These are phyloP conservation scores for Fusarium sp. DNA, from an alignment of 2,329 filamentous ascomycete genomes.

Conservation along the genomic window DNA sequence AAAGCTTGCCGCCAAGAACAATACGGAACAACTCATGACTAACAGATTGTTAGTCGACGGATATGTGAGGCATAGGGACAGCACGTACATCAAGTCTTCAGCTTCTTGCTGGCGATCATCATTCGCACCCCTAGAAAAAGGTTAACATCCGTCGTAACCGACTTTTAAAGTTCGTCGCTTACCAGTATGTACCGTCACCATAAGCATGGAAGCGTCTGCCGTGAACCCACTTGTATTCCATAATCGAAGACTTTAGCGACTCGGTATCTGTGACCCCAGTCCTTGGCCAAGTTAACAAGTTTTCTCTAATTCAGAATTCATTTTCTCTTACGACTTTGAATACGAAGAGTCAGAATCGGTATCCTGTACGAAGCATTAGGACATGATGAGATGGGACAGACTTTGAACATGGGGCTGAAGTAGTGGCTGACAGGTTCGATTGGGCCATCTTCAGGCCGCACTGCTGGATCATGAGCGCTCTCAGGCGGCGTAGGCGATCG, in stretches of 20 bases:
- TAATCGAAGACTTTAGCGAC: slow-evolving; percentile 20
- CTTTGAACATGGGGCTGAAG: background rate
- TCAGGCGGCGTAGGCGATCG: background rate
- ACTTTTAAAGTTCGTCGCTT: rapidly evolving
- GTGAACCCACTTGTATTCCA: slow-evolving; percentile 33
- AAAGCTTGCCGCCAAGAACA: slow-evolving; percentile 22
- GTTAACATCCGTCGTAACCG: background rate
- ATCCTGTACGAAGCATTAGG: slow-evolving; percentile 17
- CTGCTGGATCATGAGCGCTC: background rate
- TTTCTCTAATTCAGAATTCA: background rate
- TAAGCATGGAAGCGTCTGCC: slow-evolving; percentile 26
- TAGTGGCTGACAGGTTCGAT: slow-evolving; percentile 11
- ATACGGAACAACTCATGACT: slow-evolving; percentile 29
- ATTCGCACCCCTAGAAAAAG: slow-evolving; percentile 14
- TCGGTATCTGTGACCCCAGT: slow-evolving; percentile 22
- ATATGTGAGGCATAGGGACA: background rate
- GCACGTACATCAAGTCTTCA: slow-evolving; percentile 27
- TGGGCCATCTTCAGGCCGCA: background rate
- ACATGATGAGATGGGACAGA: background rate
- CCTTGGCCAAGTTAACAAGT: background rate
- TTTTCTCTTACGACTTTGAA: slow-evolving; percentile 11
- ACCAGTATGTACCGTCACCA: slow-evolving; percentile 28
- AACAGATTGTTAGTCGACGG: background rate
- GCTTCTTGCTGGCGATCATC: slow-evolving; percentile 33
- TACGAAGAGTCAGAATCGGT: slow-evolving; percentile 27